Percentiles rank a stretch among this genome's conserved stretches.
These are phyloP conservation scores for Tilletia walkeri DNA, from an alignment of 1,284 basidiomycete species.

Conservation along the genomic window DNA sequence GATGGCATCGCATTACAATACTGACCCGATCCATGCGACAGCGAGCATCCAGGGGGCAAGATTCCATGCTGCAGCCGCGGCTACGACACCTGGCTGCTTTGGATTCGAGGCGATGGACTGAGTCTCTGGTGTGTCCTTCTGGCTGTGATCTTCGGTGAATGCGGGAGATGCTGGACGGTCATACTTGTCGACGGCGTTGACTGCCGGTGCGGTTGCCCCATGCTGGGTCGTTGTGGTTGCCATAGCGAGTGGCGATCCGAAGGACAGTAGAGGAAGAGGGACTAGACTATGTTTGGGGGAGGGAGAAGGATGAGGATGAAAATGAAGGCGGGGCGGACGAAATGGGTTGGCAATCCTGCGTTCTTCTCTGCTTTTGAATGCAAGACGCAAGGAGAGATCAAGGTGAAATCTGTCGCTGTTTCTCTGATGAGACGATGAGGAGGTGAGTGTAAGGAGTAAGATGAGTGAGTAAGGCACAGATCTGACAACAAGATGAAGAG, in stretches of 20 bases:
- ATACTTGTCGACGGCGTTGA: background rate
- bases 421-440: too few relatives aligned
- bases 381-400: too few relatives aligned
- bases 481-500: too few relatives aligned
- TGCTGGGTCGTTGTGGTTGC: background rate
- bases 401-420: too few relatives aligned
- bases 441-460: too few relatives aligned
- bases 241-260: too few relatives aligned
- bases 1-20: background rate
- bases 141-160: background rate
- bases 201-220: background rate
- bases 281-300: background rate
- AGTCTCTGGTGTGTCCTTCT: background rate
- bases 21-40: conserved; percentile 6
- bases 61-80: conserved; percentile 1
- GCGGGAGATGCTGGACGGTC: background rate
- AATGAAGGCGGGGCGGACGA: background rate
- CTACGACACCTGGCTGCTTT: conserved; percentile 10
- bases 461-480: too few relatives aligned
- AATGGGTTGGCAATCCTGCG: background rate
- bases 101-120: background rate
- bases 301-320: background rate
- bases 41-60: background rate
- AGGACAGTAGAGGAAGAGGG: background rate
- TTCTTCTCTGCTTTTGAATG: too few relatives aligned